Conservation (phyloP, 257 asterid species). For the Salvia splendens region DNA sequence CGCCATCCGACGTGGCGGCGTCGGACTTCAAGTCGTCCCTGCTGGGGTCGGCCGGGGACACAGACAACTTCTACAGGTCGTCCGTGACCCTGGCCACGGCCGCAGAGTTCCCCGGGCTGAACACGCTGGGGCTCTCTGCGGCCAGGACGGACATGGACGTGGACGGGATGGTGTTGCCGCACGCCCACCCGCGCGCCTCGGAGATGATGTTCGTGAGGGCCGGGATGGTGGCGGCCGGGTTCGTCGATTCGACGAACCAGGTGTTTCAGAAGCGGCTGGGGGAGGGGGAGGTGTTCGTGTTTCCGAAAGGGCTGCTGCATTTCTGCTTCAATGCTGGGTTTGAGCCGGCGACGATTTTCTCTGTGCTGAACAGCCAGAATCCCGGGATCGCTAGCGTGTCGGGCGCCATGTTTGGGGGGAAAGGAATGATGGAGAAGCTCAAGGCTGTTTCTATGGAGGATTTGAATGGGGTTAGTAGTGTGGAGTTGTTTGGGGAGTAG, state of each 20-base stretch:
- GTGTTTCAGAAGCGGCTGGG: constrained; percentile 51
- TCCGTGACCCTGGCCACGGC: constrained; percentile 51
- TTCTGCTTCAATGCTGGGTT: constrained; percentile 59
- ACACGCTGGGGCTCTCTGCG: constrained; percentile 64
- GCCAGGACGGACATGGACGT: constrained; percentile 62
- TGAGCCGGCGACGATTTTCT: constrained; percentile 51
- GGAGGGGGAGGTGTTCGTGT: constrained; percentile 65
- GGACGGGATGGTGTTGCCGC: constrained; percentile 66
- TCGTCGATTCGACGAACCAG: constrained; percentile 48
- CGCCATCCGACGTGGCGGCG: constrained; percentile 42
- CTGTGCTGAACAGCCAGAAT: constrained; percentile 72
- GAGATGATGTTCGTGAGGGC: constrained; percentile 62
- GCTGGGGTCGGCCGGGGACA: constrained; percentile 49
- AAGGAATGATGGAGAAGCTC: constrained; percentile 41
- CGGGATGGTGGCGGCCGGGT: constrained; percentile 60
- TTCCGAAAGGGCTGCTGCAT: constrained; percentile 75
- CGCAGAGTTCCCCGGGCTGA: constrained; percentile 66
- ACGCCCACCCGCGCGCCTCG: constrained; percentile 67
- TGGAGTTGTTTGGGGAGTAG: constrained; percentile 38
- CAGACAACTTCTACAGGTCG: constrained; percentile 51
- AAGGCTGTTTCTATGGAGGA: constrained; percentile 34
- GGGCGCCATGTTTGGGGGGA: constrained; percentile 43
- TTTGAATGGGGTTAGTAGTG: constrained; percentile 42
- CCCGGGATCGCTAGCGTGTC: constrained; percentile 61
- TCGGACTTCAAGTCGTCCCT: constrained; percentile 65